Base-by-base conservation (phyloP, 371 early-diverging fungal genomes). In the Lichtheimia ramosa region DNA sequence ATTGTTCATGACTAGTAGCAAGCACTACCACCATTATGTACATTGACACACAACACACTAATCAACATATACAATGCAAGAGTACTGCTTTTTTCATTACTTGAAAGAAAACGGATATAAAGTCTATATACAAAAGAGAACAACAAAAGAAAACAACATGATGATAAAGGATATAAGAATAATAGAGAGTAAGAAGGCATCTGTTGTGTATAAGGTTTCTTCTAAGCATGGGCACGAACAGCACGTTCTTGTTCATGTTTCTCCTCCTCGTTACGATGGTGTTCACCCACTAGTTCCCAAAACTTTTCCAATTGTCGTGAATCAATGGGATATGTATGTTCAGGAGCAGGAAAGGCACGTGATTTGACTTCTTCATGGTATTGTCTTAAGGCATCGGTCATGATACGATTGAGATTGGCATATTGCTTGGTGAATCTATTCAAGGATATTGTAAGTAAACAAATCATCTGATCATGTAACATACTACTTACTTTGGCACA, bases 371-470 rank as follows among this genome's bases (percentile, higher is more conserved):
- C 96, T 10, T 79, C 69, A 46, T 80, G 79, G 65, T 89, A 97
- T 59, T 85, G 74, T 49, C 64, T 72, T 54, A 96, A 50, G 0
- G 94, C 96, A 10, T 74, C 72, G 2, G 81, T 82, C 66, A 89
- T 88, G 48, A 77, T 76, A 20, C 83, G 73, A n/a, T 89, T 90
- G 34, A 97, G 71, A 40, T 87, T 81, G 5, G 88, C 91, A 63
- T 92, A 96, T n/a, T 86, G 79, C 62, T 94, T 96, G 63, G 93
- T 93, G 74, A 96, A 96, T 54, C 92, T 91, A 53, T 59, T 43
- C 2, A 64, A 51, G 24, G 51, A 20, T 54, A 3, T 60, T 8
- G 6, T 6, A 34, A 8, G 10, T 8, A 6, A 34, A 10, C 5
- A 25, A 34, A 8, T 10, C 39, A 48, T 39, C 21, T 23, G 49